A percentile compares a stretch with the other conserved stretches of the same genome.
Evolutionary conservation across 2,329 filamentous ascomycete species (phyloP).

Genomic region (Didymella glomerata): DNA sequence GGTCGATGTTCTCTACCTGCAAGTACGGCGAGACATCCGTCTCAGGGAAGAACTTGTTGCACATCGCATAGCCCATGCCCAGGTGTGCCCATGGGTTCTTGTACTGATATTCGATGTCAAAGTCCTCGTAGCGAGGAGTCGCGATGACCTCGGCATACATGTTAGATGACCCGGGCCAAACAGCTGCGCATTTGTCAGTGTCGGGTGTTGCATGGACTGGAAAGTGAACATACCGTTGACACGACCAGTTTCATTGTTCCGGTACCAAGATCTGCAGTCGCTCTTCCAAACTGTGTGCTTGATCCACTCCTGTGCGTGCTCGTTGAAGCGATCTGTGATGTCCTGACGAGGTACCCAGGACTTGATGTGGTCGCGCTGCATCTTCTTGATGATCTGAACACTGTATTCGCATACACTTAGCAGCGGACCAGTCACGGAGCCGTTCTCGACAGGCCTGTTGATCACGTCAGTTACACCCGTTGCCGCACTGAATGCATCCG

Average conservation of each 20-base stretch:
- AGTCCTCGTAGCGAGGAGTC: slow-evolving; percentile 55
- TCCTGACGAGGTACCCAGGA: slow-evolving; percentile 53
- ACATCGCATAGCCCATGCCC: slow-evolving; percentile 52
- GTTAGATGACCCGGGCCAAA: slow-evolving; percentile 62
- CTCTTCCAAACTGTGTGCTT: slow-evolving; percentile 61
- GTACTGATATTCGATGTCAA: slow-evolving; percentile 52
- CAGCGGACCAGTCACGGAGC: slow-evolving; percentile 55
- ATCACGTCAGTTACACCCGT: slow-evolving; percentile 5
- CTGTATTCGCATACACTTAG: slow-evolving; percentile 52
- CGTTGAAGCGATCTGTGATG: slow-evolving; percentile 55
- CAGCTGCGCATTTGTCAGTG: slow-evolving; percentile 40
- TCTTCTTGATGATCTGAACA: slow-evolving; percentile 56
- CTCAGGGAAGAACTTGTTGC: slow-evolving; percentile 32
- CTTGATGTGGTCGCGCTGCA: slow-evolving; percentile 57
- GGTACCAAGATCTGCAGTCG: slow-evolving; percentile 57
- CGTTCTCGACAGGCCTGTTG: slow-evolving; percentile 56
- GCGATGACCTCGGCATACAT: slow-evolving; percentile 57
- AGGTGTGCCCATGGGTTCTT: slow-evolving; percentile 55
- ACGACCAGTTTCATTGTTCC: slow-evolving; percentile 52
- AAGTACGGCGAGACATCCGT: slow-evolving; percentile 53
- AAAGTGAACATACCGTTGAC: slow-evolving; percentile 35
- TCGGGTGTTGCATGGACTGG: neutral
- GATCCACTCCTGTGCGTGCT: slow-evolving; percentile 58
- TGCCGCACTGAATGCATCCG: no score
- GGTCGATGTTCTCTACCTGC: slow-evolving; percentile 53